These are phyloP conservation scores for Globisporangium parvum DNA, from an alignment of 352 stramenopile species.

Conservation along the genomic window DNA sequence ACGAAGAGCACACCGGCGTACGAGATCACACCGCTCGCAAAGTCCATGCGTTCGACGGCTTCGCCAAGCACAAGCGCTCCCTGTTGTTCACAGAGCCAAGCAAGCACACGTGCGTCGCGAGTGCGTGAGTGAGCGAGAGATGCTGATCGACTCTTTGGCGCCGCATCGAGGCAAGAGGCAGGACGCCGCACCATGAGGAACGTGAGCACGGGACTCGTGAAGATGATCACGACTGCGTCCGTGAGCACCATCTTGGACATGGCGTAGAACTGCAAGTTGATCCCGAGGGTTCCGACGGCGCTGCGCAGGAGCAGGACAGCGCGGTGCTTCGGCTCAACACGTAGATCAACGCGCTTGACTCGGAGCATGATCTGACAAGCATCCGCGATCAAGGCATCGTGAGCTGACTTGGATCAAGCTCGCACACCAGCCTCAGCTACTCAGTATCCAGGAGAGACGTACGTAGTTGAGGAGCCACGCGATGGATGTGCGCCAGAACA, in stretches of 20 bases:
- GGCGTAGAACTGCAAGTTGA: constrained; percentile 53
- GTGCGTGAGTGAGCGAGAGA: too few species aligned
- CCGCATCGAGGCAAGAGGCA: background rate
- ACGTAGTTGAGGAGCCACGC: constrained; percentile 48
- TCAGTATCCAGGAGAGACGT: constrained; percentile 11
- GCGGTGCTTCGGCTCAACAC: constrained; percentile 27
- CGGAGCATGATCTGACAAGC: constrained; percentile 24
- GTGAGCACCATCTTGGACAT: constrained; percentile 71
- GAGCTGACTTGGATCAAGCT: background rate
- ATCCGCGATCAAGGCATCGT: background rate
- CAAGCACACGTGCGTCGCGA: background rate
- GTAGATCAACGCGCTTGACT: constrained; percentile 28
- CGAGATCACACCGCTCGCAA: constrained; percentile 38
- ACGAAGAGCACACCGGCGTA: constrained; percentile 65
- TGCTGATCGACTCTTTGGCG: too few species aligned
- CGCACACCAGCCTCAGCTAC: too few species aligned
- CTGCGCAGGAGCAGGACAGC: constrained; percentile 40
- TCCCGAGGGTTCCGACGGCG: constrained; percentile 40
- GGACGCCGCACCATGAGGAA: constrained; percentile 34
- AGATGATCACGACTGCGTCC: constrained; percentile 64
- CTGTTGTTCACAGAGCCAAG: constrained; percentile 9
- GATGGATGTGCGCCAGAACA: constrained; percentile 55
- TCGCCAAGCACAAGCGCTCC: constrained; percentile 42
- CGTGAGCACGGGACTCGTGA: constrained; percentile 54
- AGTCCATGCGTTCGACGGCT: constrained; percentile 35